Evolutionary conservation across 176 grass and related monocot species (phyloP).

Genomic region (barley (Hordeum vulgare)): MorexV3_pseudomolecules_assembly NC_058520.1:558826094-558826593

Average conservation of each 20-base stretch:
- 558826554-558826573: background rate
- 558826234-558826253: constrained; percentile 2
- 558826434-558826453: constrained; percentile 80
- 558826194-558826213: background rate
- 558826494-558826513: constrained; percentile 51
- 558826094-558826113: background rate
- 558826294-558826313: background rate
- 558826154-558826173: background rate
- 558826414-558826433: constrained; percentile 82
- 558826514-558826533: constrained; percentile 40
- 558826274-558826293: background rate
- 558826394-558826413: constrained; percentile 81
- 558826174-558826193: background rate
- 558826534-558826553: constrained; percentile 4
- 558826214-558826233: background rate
- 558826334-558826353: background rate
- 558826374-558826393: constrained; percentile 44
- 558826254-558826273: background rate
- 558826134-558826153: background rate
- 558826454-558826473: constrained; percentile 80
- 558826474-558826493: constrained; percentile 29
- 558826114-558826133: background rate
- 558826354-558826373: constrained; percentile 55
- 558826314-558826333: background rate
- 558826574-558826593: constrained; percentile 22